These are phyloP conservation scores for Xylaria arbuscula DNA, from an alignment of 2,329 filamentous ascomycete genomes.

Conservation along the genomic window DNA sequence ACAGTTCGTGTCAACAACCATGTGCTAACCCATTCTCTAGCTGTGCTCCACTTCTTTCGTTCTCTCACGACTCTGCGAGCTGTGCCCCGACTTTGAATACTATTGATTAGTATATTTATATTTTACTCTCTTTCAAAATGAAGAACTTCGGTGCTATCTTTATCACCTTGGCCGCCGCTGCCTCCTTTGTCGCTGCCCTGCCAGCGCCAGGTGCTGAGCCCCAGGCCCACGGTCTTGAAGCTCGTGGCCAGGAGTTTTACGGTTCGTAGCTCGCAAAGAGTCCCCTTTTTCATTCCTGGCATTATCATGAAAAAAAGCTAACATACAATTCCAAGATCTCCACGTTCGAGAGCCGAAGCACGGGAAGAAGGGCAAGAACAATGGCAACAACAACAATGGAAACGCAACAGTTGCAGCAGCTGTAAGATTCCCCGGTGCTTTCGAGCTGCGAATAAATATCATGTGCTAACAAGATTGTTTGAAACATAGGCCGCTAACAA, in stretches of 20 bases:
- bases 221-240: slow-evolving; percentile 17
- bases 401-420: slow-evolving; percentile 22
- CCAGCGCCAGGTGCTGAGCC: slow-evolving; percentile 36
- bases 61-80: slow-evolving; percentile 37
- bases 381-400: slow-evolving; percentile 21
- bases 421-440: slow-evolving; percentile 2
- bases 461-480: slow-evolving; percentile 10
- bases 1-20: background rate
- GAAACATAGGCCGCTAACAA: slow-evolving; percentile 32
- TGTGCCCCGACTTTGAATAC: slow-evolving; percentile 32
- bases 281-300: background rate
- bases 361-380: slow-evolving; percentile 12
- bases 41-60: slow-evolving; percentile 47
- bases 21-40: slow-evolving; percentile 41
- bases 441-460: background rate
- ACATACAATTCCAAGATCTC: slow-evolving; percentile 34
- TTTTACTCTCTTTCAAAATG: slow-evolving; percentile 50
- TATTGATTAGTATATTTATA: slow-evolving; percentile 36
- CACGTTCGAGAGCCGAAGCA: slow-evolving; percentile 40
- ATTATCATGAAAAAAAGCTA: slow-evolving; percentile 12
- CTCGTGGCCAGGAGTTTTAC: slow-evolving; percentile 33
- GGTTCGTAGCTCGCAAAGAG: slow-evolving; percentile 13
- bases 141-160: slow-evolving; percentile 55
- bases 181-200: slow-evolving; percentile 49
- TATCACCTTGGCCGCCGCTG: slow-evolving; percentile 52